Percentiles rank a stretch among this genome's conserved stretches.
phyloP scores from a whole-genome alignment of 73 alveolate species.

The Paramecium bursaria region DNA sequence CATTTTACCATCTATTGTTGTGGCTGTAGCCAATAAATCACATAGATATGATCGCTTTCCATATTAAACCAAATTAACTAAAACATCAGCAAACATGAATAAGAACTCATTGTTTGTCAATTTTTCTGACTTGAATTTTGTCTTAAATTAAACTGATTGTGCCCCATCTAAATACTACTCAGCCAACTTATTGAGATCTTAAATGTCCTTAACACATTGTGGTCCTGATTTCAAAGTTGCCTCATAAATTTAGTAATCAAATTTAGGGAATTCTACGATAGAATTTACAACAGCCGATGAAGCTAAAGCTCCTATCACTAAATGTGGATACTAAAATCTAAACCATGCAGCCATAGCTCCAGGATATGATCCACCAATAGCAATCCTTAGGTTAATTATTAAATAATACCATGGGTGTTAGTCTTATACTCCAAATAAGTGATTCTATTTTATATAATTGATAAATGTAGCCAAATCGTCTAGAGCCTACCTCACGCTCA shows the following conservation, averaged over 20 bases:
- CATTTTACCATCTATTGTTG: background rate
- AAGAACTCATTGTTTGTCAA: slow-evolving; percentile 59
- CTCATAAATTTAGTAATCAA: slow-evolving; percentile 21
- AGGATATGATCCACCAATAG: slow-evolving; percentile 83
- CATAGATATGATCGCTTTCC: slow-evolving; percentile 64
- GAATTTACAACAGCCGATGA: slow-evolving; percentile 77
- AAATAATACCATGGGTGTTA: slow-evolving; percentile 21
- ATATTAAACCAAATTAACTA: slow-evolving; percentile 29
- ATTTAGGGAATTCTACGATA: slow-evolving; percentile 55
- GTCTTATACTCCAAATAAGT: slow-evolving; percentile 33
- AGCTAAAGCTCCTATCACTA: slow-evolving; percentile 77
- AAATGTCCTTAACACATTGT: slow-evolving; percentile 43
- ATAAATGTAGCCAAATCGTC: slow-evolving; percentile 80
- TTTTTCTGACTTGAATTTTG: slow-evolving; percentile 1
- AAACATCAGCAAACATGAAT: slow-evolving; percentile 61
- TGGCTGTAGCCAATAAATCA: slow-evolving; percentile 25
- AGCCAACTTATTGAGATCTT: slow-evolving; percentile 3
- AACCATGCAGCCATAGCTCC: slow-evolving; percentile 86
- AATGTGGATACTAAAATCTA: slow-evolving; percentile 74
- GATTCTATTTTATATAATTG: slow-evolving; percentile 4
- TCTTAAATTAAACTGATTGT: background rate
- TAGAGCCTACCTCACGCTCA: slow-evolving; percentile 76
- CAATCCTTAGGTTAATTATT: slow-evolving; percentile 61
- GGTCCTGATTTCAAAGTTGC: slow-evolving; percentile 46
- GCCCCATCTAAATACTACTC: slow-evolving; percentile 3